phyloP scores from a whole-genome alignment of 2,329 filamentous ascomycete species.

The Pyrenochaeta sp. region DNA sequence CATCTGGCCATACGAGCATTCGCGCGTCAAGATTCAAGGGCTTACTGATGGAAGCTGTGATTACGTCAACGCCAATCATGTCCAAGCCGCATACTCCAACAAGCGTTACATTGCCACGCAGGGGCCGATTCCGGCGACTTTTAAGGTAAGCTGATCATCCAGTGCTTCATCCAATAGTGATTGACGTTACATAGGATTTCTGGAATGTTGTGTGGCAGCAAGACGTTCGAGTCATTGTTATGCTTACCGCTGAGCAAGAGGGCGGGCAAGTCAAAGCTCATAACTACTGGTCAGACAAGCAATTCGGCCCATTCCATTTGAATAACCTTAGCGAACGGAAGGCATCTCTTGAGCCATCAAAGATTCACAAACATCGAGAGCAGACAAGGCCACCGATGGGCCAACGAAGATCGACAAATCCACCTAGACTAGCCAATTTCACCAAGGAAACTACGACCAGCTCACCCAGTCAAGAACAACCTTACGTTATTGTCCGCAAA shows the following conservation, averaged over 20 bases:
- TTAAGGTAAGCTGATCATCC: conserved; percentile 69
- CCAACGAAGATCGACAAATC: conserved; percentile 47
- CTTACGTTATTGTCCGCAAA: conserved; percentile 84
- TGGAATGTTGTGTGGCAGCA: conserved; percentile 99
- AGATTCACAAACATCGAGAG: conserved; percentile 58
- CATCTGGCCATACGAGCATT: conserved; percentile 95
- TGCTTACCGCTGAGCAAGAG: conserved; percentile 94
- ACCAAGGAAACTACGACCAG: conserved; percentile 34
- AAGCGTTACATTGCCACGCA: conserved; percentile 97
- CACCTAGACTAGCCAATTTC: conserved; percentile 38
- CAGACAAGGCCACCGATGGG: conserved; percentile 43
- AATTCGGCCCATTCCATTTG: conserved; percentile 80
- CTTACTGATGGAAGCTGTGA: conserved; percentile 77
- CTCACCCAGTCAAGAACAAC: conserved; percentile 63
- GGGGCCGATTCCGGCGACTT: conserved; percentile 90
- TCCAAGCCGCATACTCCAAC: conserved; percentile 81
- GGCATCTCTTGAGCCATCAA: conserved; percentile 73
- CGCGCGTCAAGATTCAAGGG: conserved; percentile 80
- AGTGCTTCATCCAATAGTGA: background rate
- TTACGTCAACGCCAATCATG: conserved; percentile 93
- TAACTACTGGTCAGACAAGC: conserved; percentile 84
- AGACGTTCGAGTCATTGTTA: conserved; percentile 92
- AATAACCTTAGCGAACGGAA: conserved; percentile 82
- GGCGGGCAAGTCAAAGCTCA: conserved; percentile 95
- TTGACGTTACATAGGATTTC: conserved; percentile 74